Evolutionary conservation across 768 basidiomycete genomes (phyloP).

Genomic region (Dioszegia hungarica): DNA sequence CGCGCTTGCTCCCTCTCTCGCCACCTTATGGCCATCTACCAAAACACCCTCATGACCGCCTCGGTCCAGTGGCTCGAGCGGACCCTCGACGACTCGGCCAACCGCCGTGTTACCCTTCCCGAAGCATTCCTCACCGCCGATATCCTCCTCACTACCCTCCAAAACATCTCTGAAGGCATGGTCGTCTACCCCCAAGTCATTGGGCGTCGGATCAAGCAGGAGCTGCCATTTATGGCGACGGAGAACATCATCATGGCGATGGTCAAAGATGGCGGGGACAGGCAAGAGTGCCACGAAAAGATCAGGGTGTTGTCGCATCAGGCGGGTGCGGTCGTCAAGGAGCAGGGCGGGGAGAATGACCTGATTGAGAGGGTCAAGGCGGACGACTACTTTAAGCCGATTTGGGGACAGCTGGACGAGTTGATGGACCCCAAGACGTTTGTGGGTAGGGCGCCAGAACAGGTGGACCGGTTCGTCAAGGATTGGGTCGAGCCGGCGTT

Average conservation of each 20-base stretch:
- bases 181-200: slow-evolving; percentile 99
- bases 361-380: slow-evolving; percentile 77
- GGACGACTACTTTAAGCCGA: slow-evolving; percentile 84
- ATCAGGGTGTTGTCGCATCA: slow-evolving; percentile 92
- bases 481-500: slow-evolving; percentile 87
- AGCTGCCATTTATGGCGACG: slow-evolving; percentile 99
- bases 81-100: slow-evolving; percentile 95
- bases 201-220: slow-evolving; percentile 81
- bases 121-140: slow-evolving; percentile 97
- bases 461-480: slow-evolving; percentile 79
- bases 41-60: slow-evolving; percentile 91
- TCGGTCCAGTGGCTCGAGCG: slow-evolving; percentile 98
- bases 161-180: slow-evolving; percentile 95
- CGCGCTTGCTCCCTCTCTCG: slow-evolving; percentile 93
- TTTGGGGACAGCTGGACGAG: slow-evolving; percentile 69
- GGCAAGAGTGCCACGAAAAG: slow-evolving; percentile 95
- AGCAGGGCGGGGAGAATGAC: slow-evolving; percentile 91
- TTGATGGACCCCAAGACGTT: slow-evolving; percentile 83
- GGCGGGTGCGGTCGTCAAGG: slow-evolving; percentile 88
- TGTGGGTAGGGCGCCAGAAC: slow-evolving; percentile 88
- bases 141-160: slow-evolving; percentile 88
- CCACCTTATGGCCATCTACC: slow-evolving; percentile 91
- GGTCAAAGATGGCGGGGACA: slow-evolving; percentile 85
- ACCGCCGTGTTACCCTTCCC: slow-evolving; percentile 90
- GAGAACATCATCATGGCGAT: slow-evolving; percentile 99